Base-by-base conservation (phyloP, 495 filamentous ascomycete genomes). In the Podospora appendiculata region DNA sequence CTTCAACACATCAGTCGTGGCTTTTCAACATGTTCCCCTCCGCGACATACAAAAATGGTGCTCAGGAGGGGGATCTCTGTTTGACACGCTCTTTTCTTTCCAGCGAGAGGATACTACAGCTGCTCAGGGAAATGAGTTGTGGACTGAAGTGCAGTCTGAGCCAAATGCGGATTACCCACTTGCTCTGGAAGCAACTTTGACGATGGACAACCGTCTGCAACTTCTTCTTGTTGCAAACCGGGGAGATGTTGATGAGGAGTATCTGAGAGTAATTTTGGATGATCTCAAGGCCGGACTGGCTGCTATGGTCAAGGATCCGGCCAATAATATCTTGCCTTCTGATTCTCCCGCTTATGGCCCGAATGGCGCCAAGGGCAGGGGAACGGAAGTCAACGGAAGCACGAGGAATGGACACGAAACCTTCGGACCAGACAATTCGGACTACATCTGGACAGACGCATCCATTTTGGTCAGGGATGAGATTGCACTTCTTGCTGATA, bases 21-120 rank as follows among this genome's bases (percentile, higher is more conserved):
- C 78, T 6, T 89, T 76, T 53, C 86, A 89, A 44, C 85, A 89
- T 61, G 86, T 85, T 1, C 74, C 87, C 0, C 72, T 91, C 11
- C 72, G 86, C 12, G 75, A 92, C 45, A 80, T 91, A 19, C 79
- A 85, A 43, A 87, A 87, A 68, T 82, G 89, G 86, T 69, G 70
- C 62, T 67, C 78, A 42, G 53, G 74, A 43, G 74, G 81, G 42
- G 66, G 78, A 57, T 64, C 76, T 45, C 62, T 95, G 19, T 95
- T 96, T 58, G 89, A 95, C 58, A 86, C 79, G 0, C 71, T 97
- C 6, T 95, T 96, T 59, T 85, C 90, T 0, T 96, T 94, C 57
- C 86, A 94, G 58, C 80, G 39, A 10, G 61, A 63, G 6, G 54
- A 57, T n/a, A 11, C 8, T 2, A 1, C 1, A 0, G 33, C 1